These are phyloP conservation scores for Bipolaris victoriae DNA, from an alignment of 2,329 filamentous ascomycete species.

Conservation along the genomic window DNA sequence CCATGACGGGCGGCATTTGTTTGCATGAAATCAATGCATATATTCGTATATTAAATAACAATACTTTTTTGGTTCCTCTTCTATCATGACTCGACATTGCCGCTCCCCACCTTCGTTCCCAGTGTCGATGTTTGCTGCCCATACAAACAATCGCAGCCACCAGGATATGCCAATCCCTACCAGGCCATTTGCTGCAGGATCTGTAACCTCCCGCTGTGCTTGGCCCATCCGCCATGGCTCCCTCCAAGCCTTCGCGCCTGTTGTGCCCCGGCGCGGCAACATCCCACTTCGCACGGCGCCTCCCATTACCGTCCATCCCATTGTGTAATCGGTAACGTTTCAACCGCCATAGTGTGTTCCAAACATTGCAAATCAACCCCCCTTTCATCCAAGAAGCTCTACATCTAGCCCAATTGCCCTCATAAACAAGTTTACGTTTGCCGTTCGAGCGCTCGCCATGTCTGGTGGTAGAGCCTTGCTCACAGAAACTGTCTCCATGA, in stretches of 20 bases:
- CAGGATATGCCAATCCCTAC: neutral
- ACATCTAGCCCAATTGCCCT: constrained; percentile 98
- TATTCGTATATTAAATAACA: constrained; percentile 20
- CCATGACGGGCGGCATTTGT: constrained; percentile 1
- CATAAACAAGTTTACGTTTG: constrained; percentile 98
- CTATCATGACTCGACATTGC: constrained; percentile 2
- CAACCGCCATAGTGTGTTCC: constrained; percentile 7
- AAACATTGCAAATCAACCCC: neutral
- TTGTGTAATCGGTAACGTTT: neutral
- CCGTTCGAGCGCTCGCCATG: constrained; percentile 81
- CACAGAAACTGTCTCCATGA: constrained; percentile 91
- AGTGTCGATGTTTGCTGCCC: constrained; percentile 25
- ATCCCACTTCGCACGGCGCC: constrained; percentile 1
- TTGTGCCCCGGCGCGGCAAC: constrained; percentile 1
- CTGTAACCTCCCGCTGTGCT: neutral
- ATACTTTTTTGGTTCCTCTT: constrained; percentile 19
- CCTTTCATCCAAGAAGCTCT: constrained; percentile 68
- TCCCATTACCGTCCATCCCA: neutral
- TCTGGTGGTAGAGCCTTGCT: constrained; percentile 88
- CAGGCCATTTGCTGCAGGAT: neutral
- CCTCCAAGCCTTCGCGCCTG: neutral
- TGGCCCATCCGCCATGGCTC: neutral
- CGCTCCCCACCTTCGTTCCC: neutral
- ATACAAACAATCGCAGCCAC: constrained; percentile 20
- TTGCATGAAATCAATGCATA: constrained; percentile 17